Base-by-base conservation (phyloP, 164 flowering plant species). In the Warburgia ugandensis region DNA sequence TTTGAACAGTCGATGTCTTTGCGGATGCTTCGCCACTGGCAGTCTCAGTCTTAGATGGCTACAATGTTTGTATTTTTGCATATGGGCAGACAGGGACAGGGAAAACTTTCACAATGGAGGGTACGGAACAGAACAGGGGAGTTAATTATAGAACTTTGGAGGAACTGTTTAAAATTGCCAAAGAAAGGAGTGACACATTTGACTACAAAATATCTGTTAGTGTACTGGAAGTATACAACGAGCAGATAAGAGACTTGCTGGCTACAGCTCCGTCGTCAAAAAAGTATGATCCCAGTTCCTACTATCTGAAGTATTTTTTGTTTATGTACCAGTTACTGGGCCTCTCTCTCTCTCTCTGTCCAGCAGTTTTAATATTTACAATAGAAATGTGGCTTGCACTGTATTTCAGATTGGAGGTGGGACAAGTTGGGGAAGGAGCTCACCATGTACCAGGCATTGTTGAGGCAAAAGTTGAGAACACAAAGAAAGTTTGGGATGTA, bases 11-110 rank as follows among this genome's bases (percentile, higher is more conserved):
- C 72, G 84, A 79, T 52, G 92, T 88, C 23, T 88, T 79, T 72
- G 79, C 67, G 70, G 94, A 88, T 74, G 85, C 97, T 50, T 81
- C 86, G 9, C 85, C 92, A 6, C 30, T 88, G 83, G 97, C 78
- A 40, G 66, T 65, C 23, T 88, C 97, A 10, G 95, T 88, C 17
- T 68, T 88, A 47, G 95, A 88, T 63, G 97, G 97, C 25, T 88
- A 83, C 79, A 88, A 88, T 59, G 97, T 88, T 5, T 88, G 97
- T 42, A 88, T 88, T 42, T 88, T 88, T 73, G 97, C 97, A 6
- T 88, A 83, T 61, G 97, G 97, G 39, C 97, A 85, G 68, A 88
- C 97, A 12, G 97, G 97, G 37, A 85, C 97, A 2, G 97, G 97
- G 20, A 88, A 88, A 60, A 88, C 97, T 6, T 88, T 83, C 58